Evolutionary conservation across 352 stramenopile species (phyloP), one percentile per base, ranked within the genome.

Genomic region (Pythium phragmitis): DNA sequence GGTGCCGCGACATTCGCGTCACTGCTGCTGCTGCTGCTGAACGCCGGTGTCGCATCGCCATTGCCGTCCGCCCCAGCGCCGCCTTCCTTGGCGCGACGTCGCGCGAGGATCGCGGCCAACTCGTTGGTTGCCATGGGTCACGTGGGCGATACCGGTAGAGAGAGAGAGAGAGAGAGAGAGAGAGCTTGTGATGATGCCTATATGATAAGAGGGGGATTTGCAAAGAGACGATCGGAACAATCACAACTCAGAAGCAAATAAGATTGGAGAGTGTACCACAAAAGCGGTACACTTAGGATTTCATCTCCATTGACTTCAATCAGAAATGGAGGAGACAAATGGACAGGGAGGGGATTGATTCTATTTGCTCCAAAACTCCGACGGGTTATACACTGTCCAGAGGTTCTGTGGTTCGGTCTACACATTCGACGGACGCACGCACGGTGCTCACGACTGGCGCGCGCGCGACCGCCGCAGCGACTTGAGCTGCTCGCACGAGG

Each of bases 401-500:
- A 45, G 21, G 30, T 59, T 59, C 52, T 59, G 46, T 59, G 46
- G 52, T 17, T 23, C 39, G 2, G 37, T 42, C 37, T 42, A 6
- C 14, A 42, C 37, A 16, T 42, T 16, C 37, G 37, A 42, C 14
- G 21, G 21, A 21, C 21, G 21, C 21, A 21, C 21, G 11, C 42
- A 48, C 37, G n/a, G 13, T 23, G 7, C 42, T 48, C n/a, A 59
- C 19, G 36, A 61, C 56, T 70, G 85, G 71, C 84, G 84, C 62
- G 77, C 78, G 49, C 80, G 80, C 58, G 74, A 85, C 67, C 79
- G 82, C 55, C 82, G 82, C 41, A 96, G 54, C 11, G 72, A 70
- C 19, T 85, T 81, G 50, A 96, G 65, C 63, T 96, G 74, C 49
- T 96, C 87, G 66, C 87, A 96, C 12, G 85, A 79, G 23, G 87